phyloP scores from a whole-genome alignment of 352 stramenopile species.

The Phytophthora citricola region DNA sequence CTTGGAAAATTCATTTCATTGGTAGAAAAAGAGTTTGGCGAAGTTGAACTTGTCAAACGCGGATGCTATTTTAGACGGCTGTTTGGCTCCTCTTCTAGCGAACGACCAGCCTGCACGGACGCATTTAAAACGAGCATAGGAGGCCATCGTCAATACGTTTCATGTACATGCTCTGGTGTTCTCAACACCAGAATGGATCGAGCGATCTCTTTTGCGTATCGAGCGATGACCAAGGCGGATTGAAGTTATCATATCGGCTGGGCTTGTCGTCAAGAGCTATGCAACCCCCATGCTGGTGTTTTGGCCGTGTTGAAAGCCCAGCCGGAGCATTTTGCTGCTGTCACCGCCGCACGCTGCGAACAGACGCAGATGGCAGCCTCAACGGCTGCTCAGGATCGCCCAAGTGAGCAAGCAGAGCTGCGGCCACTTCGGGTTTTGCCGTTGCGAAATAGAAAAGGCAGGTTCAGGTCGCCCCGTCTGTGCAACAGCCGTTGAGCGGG shows the following conservation, averaged over 20 bases:
- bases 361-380: slow-evolving; percentile 2
- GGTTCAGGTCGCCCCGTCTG: slow-evolving; percentile 6
- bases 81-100: neutral
- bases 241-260: slow-evolving; percentile 21
- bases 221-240: slow-evolving; percentile 11
- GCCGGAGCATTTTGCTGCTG: neutral
- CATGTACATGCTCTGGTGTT: neutral
- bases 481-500: slow-evolving; percentile 10
- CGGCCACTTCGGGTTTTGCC: slow-evolving; percentile 13
- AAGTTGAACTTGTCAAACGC: slow-evolving; percentile 24
- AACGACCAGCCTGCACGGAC: neutral
- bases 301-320: neutral
- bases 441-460: slow-evolving; percentile 34
- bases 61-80: slow-evolving; percentile 21
- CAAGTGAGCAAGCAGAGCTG: slow-evolving; percentile 31
- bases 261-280: neutral
- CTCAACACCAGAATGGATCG: slow-evolving; percentile 20
- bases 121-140: slow-evolving; percentile 1
- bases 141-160: slow-evolving; percentile 3
- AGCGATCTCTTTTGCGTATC: slow-evolving; percentile 13
- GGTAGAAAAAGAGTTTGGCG: slow-evolving; percentile 18
- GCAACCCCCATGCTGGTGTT: neutral
- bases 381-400: slow-evolving; percentile 33
- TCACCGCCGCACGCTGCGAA: slow-evolving; percentile 7
- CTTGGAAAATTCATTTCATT: slow-evolving; percentile 4